Evolutionary conservation across 352 stramenopile genomes (phyloP).

Genomic region (Globisporangium nagaii): DNA sequence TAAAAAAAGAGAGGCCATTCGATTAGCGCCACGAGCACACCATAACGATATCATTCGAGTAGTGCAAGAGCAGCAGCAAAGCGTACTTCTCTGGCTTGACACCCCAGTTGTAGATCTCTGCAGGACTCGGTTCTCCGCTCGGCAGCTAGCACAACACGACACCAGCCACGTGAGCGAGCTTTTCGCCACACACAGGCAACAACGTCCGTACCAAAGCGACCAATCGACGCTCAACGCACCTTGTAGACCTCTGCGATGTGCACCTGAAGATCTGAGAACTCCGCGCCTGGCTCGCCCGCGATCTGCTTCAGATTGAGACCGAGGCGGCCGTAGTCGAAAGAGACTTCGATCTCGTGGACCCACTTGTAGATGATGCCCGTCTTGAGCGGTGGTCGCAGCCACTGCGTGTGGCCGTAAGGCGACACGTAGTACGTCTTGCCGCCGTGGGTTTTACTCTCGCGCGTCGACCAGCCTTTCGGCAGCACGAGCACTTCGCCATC

Average conservation of each 20-base stretch:
- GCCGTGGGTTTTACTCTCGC: constrained; percentile 76
- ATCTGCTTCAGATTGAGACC: constrained; percentile 85
- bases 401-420: constrained; percentile 78
- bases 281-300: constrained; percentile 53
- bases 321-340: constrained; percentile 68
- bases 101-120: constrained; percentile 89
- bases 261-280: constrained; percentile 72
- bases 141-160: constrained; percentile 25
- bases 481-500: constrained; percentile 71
- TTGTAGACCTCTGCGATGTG: constrained; percentile 84
- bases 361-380: constrained; percentile 62
- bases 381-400: constrained; percentile 72
- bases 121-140: constrained; percentile 76
- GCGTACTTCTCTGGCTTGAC: constrained; percentile 82
- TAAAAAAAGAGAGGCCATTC: background rate
- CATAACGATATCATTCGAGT: too few species aligned
- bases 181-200: background rate
- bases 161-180: background rate
- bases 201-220: background rate
- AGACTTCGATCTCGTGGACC: constrained; percentile 81
- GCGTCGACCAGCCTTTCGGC: constrained; percentile 75
- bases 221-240: constrained; percentile 14
- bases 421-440: constrained; percentile 86
- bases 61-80: background rate
- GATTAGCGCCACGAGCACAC: background rate